Conservation (phyloP, 163 green algal species). For the Prototheca wickerhamii region DNA sequence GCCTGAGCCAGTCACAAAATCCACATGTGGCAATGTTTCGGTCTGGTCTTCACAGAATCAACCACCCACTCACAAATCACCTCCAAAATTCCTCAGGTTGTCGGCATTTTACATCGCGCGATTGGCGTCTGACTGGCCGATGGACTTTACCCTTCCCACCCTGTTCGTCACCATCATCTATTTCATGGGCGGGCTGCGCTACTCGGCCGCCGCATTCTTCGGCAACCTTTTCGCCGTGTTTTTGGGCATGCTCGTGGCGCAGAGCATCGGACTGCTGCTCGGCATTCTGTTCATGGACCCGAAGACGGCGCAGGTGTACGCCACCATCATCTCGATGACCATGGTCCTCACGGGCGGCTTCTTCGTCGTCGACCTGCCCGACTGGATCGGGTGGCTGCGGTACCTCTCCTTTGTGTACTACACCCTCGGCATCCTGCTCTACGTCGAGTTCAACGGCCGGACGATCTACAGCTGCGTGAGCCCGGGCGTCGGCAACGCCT, state of each 20-base stretch:
- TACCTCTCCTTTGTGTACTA: constrained; percentile 40
- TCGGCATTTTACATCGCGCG: constrained; percentile 79
- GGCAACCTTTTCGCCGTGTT: constrained; percentile 47
- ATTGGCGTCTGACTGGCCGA: constrained; percentile 64
- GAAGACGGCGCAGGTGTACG: constrained; percentile 65
- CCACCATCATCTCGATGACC: constrained; percentile 65
- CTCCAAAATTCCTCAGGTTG: constrained; percentile 30
- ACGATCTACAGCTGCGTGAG: constrained; percentile 21
- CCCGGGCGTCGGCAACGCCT: constrained; percentile 5
- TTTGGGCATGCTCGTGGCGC: constrained; percentile 52
- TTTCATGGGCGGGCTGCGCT: constrained; percentile 67
- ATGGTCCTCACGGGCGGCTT: constrained; percentile 58
- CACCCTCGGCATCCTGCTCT: constrained; percentile 20
- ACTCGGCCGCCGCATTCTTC: constrained; percentile 61
- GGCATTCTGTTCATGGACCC: constrained; percentile 63
- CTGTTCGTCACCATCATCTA: constrained; percentile 79
- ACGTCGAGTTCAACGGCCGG: constrained; percentile 26
- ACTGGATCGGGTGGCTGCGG: constrained; percentile 69
- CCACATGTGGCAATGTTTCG: background rate
- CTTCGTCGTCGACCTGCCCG: constrained; percentile 47
- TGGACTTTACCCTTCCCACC: constrained; percentile 66
- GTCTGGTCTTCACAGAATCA: background rate
- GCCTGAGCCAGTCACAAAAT: background rate
- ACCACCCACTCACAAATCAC: background rate
- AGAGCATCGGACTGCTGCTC: constrained; percentile 51